A percentile compares a stretch with the other conserved stretches of the same genome.
Conservation (phyloP, 768 basidiomycete genomes). For the Lactarius psammicola region DNA sequence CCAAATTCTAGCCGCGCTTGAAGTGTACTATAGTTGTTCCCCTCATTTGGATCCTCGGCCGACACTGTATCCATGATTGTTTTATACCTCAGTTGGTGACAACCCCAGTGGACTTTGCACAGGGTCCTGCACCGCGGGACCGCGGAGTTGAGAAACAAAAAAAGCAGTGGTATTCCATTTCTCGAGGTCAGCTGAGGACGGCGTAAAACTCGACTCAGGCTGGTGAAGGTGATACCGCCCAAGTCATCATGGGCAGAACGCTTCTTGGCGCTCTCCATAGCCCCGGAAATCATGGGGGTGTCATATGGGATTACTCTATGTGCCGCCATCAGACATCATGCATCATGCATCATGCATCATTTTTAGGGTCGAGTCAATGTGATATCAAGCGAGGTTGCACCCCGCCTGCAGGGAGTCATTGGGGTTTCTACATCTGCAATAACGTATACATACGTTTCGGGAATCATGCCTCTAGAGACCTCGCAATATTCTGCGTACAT, state of each 20-base stretch:
- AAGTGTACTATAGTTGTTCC: constrained; percentile 24
- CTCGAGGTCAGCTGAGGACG: neutral
- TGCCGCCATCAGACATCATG: no score
- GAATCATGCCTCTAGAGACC: no score
- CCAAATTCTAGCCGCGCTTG: constrained; percentile 11
- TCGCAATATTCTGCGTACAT: no score
- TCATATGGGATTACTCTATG: no score
- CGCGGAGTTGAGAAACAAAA: constrained; percentile 9
- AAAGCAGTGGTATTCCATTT: neutral
- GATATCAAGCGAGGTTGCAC: neutral
- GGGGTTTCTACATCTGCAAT: no score
- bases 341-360: no score
- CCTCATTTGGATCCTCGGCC: constrained; percentile 3
- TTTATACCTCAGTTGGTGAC: constrained; percentile 21
- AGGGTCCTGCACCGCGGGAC: constrained; percentile 1
- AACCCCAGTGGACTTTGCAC: neutral
- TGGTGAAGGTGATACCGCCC: neutral
- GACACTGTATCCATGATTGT: constrained; percentile 16
- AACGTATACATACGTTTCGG: no score
- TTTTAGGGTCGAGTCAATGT: neutral
- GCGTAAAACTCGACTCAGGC: neutral
- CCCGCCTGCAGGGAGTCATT: neutral
- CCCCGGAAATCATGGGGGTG: neutral
- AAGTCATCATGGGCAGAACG: neutral
- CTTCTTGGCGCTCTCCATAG: neutral